phyloP scores from a whole-genome alignment of 2,329 filamentous ascomycete species.

The Claviceps paspali region DNA sequence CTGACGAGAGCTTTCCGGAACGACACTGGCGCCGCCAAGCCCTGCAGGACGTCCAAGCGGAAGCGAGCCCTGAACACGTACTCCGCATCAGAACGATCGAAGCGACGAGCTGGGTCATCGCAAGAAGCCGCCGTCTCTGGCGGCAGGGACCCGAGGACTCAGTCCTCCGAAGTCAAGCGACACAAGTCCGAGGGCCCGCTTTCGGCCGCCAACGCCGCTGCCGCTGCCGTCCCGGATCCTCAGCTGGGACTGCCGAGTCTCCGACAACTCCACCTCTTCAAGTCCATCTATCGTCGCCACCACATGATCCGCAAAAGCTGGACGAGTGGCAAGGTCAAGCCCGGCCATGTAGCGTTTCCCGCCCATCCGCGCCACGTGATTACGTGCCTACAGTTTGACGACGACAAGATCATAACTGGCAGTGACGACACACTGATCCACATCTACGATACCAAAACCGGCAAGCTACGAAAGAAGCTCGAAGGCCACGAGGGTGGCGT shows the following conservation, averaged over 20 bases:
- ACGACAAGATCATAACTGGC: constrained; percentile 93
- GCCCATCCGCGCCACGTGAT: constrained; percentile 94
- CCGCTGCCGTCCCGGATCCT: constrained; percentile 65
- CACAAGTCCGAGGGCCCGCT: constrained; percentile 67
- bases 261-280: constrained; percentile 80
- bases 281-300: constrained; percentile 87
- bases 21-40: constrained; percentile 27
- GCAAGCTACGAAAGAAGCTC: constrained; percentile 65
- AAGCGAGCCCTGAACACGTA: constrained; percentile 36
- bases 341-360: constrained; percentile 86
- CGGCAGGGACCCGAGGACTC: constrained; percentile 25
- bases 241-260: constrained; percentile 64
- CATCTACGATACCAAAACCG: constrained; percentile 94
- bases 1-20: constrained; percentile 26
- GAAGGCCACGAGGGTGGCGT: constrained; percentile 94
- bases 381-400: constrained; percentile 93
- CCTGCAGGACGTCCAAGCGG: constrained; percentile 35
- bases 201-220: constrained; percentile 75
- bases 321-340: constrained; percentile 75
- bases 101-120: constrained; percentile 32
- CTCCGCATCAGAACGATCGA: constrained; percentile 32
- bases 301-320: constrained; percentile 81
- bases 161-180: constrained; percentile 24
- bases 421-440: constrained; percentile 97
- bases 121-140: constrained; percentile 23